Conservation (phyloP, 2,329 filamentous ascomycete genomes). For the Drechslera avenae region DNA sequence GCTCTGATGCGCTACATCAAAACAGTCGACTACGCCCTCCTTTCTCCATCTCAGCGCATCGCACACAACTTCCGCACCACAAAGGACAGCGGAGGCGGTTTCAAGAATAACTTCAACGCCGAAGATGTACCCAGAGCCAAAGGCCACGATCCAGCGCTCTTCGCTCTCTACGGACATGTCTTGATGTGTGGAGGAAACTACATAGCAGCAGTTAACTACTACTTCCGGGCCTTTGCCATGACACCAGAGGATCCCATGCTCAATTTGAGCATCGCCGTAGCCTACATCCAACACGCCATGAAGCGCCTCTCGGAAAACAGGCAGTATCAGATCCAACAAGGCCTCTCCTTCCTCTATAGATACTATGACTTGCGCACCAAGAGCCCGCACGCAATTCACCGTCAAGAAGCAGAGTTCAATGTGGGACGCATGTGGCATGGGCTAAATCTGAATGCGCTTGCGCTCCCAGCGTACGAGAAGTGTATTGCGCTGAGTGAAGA, state of each 20-base stretch:
- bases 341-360: slow-evolving; percentile 76
- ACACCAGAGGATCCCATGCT: slow-evolving; percentile 78
- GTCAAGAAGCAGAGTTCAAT: slow-evolving; percentile 83
- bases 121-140: slow-evolving; percentile 50
- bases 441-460: slow-evolving; percentile 73
- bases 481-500: slow-evolving; percentile 58
- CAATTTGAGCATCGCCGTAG: slow-evolving; percentile 73
- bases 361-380: slow-evolving; percentile 68
- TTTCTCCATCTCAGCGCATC: slow-evolving; percentile 58
- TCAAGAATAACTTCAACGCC: slow-evolving; percentile 45
- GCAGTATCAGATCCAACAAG: slow-evolving; percentile 85
- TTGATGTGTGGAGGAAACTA: slow-evolving; percentile 84
- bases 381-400: slow-evolving; percentile 52
- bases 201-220: slow-evolving; percentile 84
- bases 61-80: slow-evolving; percentile 47
- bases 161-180: slow-evolving; percentile 90
- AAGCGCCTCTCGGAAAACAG: slow-evolving; percentile 90
- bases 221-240: slow-evolving; percentile 69
- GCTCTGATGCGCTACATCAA: slow-evolving; percentile 92
- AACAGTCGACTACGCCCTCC: slow-evolving; percentile 74
- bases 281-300: slow-evolving; percentile 85
- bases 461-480: slow-evolving; percentile 71
- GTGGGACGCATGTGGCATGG: slow-evolving; percentile 76
- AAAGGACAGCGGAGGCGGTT: slow-evolving; percentile 47
- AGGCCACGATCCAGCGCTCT: slow-evolving; percentile 70